Base-by-base conservation (phyloP, 306 rosid species). In the Lagenaria siceraria region DNA sequence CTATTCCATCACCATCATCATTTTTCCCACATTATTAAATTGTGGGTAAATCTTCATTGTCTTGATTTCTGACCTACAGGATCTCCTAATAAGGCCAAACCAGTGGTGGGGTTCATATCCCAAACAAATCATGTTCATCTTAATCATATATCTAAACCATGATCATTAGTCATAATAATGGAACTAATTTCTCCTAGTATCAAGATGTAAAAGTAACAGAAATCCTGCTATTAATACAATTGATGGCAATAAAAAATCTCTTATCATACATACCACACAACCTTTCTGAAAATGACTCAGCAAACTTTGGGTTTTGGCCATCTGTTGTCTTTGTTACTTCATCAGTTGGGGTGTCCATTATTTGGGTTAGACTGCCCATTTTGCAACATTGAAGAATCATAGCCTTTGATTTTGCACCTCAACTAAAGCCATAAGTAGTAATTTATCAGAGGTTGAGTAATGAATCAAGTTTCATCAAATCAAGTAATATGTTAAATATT, bases 281-380 rank as follows among this genome's bases (percentile, higher is more conserved):
- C 78, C 77, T 49, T 70, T 49, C 24, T 63, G 63, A 64, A 77
- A 81, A 76, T 76, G 85, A 84, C 43, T 8, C 17, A 29, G 15
- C 69, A 27, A 46, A 7, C 51, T 54, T 81, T 66, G 81, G 81
- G 68, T 59, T 77, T 84, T 74, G 58, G 55, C 79, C 71, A 58
- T 61, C 43, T 60, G 51, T 76, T 76, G 53, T 13, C 38, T 55
- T 35, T 36, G 69, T 15, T 77, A 59, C 42, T 73, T 51, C 77
- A 85, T 84, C 83, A 78, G 98, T 79, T 90, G 89, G 84, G 83
- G 24, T 81, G 96, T 90, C 98, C 48, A 90, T 81, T 77, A 70
- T 56, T 83, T 85, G 87, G 51, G 96, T 90, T 87, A 81, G 84
- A 59, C 85, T 78, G 94, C 90, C 85, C 85, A 87, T 90, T 80